Percentiles rank a stretch among this genome's conserved stretches.
Evolutionary conservation across 805 yeast genomes (phyloP).

Genomic region (Lipomyces yamadae): DNA sequence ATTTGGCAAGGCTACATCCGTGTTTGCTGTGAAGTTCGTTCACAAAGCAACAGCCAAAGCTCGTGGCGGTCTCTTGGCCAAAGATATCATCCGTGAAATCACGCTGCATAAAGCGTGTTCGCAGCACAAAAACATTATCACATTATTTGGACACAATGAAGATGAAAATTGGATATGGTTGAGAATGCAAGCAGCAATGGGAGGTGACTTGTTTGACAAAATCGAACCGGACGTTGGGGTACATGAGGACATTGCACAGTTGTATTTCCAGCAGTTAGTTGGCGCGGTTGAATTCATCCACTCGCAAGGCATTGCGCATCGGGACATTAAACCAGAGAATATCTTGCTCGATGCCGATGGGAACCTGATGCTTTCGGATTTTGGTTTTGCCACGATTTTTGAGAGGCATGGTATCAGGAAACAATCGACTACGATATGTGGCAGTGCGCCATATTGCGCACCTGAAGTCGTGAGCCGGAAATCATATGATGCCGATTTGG

Average conservation of each 20-base stretch:
- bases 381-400: constrained; percentile 72
- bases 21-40: constrained; percentile 65
- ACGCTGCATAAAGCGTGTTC: constrained; percentile 63
- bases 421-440: constrained; percentile 60
- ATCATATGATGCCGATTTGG: constrained; percentile 58
- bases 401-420: constrained; percentile 56
- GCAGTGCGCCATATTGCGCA: constrained; percentile 79
- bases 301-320: constrained; percentile 64
- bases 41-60: constrained; percentile 46
- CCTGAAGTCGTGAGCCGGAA: constrained; percentile 63
- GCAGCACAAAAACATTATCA: constrained; percentile 62
- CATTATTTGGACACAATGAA: constrained; percentile 58
- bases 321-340: constrained; percentile 74
- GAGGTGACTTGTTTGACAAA: constrained; percentile 79
- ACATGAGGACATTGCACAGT: constrained; percentile 66
- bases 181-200: constrained; percentile 68
- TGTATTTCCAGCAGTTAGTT: constrained; percentile 68
- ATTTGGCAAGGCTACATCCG: constrained; percentile 46
- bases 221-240: constrained; percentile 78
- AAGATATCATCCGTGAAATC: constrained; percentile 58
- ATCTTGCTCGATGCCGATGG: constrained; percentile 66
- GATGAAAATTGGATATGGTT: constrained; percentile 66
- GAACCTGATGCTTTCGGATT: constrained; percentile 74
- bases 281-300: constrained; percentile 67
- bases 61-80: constrained; percentile 39